Percentiles rank a stretch among this genome's conserved stretches.
These are phyloP conservation scores for Passalora sequoiae DNA, from an alignment of 2,329 filamentous ascomycete genomes.

Conservation along the genomic window DNA sequence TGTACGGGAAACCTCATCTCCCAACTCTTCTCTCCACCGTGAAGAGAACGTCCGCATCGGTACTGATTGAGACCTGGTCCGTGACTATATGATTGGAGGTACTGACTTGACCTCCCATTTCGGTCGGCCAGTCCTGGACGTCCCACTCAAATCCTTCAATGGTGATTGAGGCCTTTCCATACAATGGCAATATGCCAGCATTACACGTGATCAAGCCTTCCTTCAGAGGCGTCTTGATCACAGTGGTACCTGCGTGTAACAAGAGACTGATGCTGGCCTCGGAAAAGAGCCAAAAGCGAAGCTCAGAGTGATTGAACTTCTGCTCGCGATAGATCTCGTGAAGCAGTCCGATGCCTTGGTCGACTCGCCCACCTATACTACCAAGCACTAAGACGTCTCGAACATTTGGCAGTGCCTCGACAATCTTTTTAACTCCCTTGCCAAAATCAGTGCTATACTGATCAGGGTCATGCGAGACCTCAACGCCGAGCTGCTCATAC, in stretches of 20 bases:
- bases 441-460: constrained; percentile 88
- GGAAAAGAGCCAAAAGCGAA: constrained; percentile 68
- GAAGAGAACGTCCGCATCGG: constrained; percentile 43
- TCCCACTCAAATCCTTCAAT: constrained; percentile 88
- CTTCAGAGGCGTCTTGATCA: constrained; percentile 57
- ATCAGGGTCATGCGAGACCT: constrained; percentile 66
- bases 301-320: constrained; percentile 36
- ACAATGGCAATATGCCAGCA: constrained; percentile 80
- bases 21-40: constrained; percentile 38
- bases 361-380: constrained; percentile 81
- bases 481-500: constrained; percentile 57
- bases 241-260: constrained; percentile 63
- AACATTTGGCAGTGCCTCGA: constrained; percentile 34
- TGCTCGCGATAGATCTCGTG: constrained; percentile 68
- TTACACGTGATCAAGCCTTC: constrained; percentile 63
- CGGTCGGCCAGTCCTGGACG: constrained; percentile 69
- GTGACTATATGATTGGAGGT: constrained; percentile 47
- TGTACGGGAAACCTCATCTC: constrained; percentile 1
- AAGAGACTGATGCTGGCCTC: constrained; percentile 77
- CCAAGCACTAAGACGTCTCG: constrained; percentile 67
- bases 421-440: constrained; percentile 65
- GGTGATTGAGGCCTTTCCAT: constrained; percentile 70
- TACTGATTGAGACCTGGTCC: constrained; percentile 38
- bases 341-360: constrained; percentile 84
- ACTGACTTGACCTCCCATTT: constrained; percentile 46